Percentiles rank a stretch among this genome's conserved stretches.
These are phyloP conservation scores for Linum tenue DNA, from an alignment of 345 rosid genomes.

Conservation along the genomic window DNA sequence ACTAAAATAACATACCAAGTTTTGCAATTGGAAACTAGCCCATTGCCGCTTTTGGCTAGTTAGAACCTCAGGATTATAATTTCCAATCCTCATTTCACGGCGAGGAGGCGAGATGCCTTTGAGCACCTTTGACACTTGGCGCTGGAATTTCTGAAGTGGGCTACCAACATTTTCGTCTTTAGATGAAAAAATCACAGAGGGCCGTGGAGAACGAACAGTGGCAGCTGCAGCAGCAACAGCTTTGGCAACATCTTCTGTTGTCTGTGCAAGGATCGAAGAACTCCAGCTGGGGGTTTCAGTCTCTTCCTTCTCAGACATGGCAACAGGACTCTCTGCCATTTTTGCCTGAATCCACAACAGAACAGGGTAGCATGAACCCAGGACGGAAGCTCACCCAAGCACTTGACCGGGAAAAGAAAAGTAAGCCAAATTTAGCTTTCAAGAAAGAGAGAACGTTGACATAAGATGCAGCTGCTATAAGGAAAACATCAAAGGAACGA, in stretches of 20 bases:
- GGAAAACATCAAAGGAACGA: not conserved
- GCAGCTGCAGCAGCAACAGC: conserved; percentile 81
- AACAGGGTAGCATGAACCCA: not conserved
- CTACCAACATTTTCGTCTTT: conserved; percentile 54
- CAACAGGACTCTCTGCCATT: conserved; percentile 16
- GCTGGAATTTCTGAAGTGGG: conserved; percentile 64
- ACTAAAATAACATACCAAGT: conserved; percentile 49
- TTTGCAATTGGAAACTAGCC: conserved; percentile 75
- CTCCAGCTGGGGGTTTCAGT: conserved; percentile 78
- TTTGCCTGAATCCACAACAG: too few relatives aligned
- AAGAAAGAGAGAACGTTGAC: not conserved
- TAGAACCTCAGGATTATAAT: conserved; percentile 86
- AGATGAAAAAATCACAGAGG: conserved; percentile 71
- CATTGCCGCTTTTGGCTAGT: conserved; percentile 96
- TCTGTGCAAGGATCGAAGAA: conserved; percentile 56
- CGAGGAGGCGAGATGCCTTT: conserved; percentile 59
- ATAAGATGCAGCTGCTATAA: not conserved
- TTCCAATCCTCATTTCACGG: conserved; percentile 37
- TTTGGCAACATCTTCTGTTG: conserved; percentile 69
- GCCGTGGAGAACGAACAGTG: conserved; percentile 61
- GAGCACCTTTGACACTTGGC: conserved; percentile 51
- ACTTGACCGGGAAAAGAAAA: not conserved
- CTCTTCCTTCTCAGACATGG: conserved; percentile 62
- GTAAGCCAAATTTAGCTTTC: not conserved
- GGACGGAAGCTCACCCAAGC: not conserved